Evolutionary conservation across 768 basidiomycete species (phyloP).

Genomic region (Pluteus cervinus): DNA sequence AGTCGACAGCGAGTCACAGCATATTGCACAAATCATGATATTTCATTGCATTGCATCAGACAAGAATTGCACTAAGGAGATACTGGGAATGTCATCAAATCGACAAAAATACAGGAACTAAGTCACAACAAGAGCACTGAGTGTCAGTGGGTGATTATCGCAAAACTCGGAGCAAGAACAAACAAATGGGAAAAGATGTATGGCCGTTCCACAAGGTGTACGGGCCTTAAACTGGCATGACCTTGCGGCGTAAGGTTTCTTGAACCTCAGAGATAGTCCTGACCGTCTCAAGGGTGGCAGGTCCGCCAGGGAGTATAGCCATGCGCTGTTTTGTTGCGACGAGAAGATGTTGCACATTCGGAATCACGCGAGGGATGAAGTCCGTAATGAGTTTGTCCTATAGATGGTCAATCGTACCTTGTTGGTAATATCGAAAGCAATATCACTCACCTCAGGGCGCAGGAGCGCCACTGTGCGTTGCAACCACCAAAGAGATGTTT

Average conservation of each 20-base stretch:
- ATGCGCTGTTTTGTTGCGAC: conserved; percentile 78
- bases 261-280: conserved; percentile 72
- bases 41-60: no score
- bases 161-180: not conserved
- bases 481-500: conserved; percentile 82
- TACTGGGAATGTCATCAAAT: no score
- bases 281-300: conserved; percentile 60
- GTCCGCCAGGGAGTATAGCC: conserved; percentile 67
- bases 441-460: conserved; percentile 59
- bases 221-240: conserved; percentile 15
- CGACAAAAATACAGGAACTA: conserved; percentile 7
- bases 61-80: no score
- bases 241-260: conserved; percentile 57
- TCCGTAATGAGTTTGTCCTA: conserved; percentile 80
- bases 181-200: conserved; percentile 7
- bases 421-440: conserved; percentile 2
- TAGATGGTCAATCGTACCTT: conserved; percentile 6
- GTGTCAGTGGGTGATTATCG: not conserved
- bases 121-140: conserved; percentile 3
- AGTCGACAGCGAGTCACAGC: not conserved
- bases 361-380: conserved; percentile 76
- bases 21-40: no score
- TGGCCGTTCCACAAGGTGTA: conserved; percentile 6
- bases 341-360: conserved; percentile 70
- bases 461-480: conserved; percentile 68